Evolutionary conservation across 2,329 filamentous ascomycete genomes (phyloP).

Genomic region (Pyrenophora graminea): DNA sequence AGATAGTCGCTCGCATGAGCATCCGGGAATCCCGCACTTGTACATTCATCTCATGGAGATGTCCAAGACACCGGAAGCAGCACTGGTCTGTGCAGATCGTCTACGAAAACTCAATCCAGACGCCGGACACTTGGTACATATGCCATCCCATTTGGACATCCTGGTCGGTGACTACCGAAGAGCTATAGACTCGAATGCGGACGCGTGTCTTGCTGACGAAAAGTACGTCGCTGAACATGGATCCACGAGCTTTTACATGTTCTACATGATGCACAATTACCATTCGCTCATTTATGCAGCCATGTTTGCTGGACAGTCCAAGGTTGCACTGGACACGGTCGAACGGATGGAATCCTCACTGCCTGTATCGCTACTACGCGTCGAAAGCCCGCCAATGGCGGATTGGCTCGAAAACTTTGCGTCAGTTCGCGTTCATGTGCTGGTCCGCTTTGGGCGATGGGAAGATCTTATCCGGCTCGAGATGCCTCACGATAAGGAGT

Average conservation of each 20-base stretch:
- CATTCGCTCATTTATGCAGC: slow-evolving; percentile 78
- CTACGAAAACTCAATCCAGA: slow-evolving; percentile 70
- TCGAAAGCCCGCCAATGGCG: slow-evolving; percentile 73
- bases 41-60: slow-evolving; percentile 82
- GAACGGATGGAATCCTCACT: slow-evolving; percentile 64
- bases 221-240: slow-evolving; percentile 65
- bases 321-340: slow-evolving; percentile 65
- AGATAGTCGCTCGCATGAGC: slow-evolving; percentile 54
- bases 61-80: slow-evolving; percentile 68
- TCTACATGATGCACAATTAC: slow-evolving; percentile 75
- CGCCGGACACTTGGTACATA: slow-evolving; percentile 72
- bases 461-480: slow-evolving; percentile 62
- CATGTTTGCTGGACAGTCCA: slow-evolving; percentile 73
- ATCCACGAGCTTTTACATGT: slow-evolving; percentile 72
- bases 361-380: slow-evolving; percentile 65
- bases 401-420: slow-evolving; percentile 75
- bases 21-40: slow-evolving; percentile 73
- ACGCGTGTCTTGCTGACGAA: slow-evolving; percentile 70
- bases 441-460: slow-evolving; percentile 76
- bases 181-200: slow-evolving; percentile 68
- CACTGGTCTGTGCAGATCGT: slow-evolving; percentile 63
- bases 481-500: slow-evolving; percentile 60
- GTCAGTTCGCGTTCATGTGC: slow-evolving; percentile 68
- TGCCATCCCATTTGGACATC: slow-evolving; percentile 78
- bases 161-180: slow-evolving; percentile 71